Percentiles rank a stretch among this genome's conserved stretches.
These are phyloP conservation scores for Ochetophila trinervis DNA, from an alignment of 306 rosid species.

Conservation along the genomic window DNA sequence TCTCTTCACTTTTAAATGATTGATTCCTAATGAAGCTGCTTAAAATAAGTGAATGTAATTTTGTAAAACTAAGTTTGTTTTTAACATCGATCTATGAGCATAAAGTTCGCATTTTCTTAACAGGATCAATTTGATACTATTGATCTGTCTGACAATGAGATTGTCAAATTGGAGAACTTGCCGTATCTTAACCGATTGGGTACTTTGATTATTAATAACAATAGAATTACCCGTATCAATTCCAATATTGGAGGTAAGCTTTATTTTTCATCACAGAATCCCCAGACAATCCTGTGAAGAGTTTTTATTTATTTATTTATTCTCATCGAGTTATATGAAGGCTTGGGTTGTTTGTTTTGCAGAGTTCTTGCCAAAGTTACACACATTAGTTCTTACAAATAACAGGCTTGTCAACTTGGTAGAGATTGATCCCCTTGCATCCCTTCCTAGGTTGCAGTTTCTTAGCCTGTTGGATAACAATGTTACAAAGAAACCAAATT, in stretches of 20 bases:
- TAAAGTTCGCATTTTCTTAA: background rate
- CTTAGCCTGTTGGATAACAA: slow-evolving; percentile 86
- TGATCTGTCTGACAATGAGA: slow-evolving; percentile 91
- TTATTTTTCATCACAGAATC: background rate
- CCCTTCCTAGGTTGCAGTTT: slow-evolving; percentile 73
- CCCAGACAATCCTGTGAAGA: background rate
- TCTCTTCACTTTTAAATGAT: background rate
- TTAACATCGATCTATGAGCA: background rate
- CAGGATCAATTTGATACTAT: slow-evolving; percentile 98
- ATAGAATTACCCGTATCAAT: slow-evolving; percentile 87
- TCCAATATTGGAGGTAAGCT: slow-evolving; percentile 75
- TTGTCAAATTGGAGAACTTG: slow-evolving; percentile 84
- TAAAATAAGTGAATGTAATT: background rate
- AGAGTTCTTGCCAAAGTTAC: slow-evolving; percentile 87
- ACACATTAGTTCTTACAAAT: slow-evolving; percentile 83
- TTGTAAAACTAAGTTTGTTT: background rate
- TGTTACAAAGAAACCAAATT: slow-evolving; percentile 79
- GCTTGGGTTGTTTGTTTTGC: slow-evolving; percentile 24
- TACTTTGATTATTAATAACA: slow-evolving; percentile 78
- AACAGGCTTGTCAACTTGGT: slow-evolving; percentile 90
- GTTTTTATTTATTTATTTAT: background rate
- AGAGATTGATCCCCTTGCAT: slow-evolving; percentile 82
- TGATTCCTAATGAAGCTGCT: background rate
- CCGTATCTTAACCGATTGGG: slow-evolving; percentile 89
- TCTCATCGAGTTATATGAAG: background rate